phyloP scores from a whole-genome alignment of 306 rosid genomes.

The Luffa acutangula region DNA sequence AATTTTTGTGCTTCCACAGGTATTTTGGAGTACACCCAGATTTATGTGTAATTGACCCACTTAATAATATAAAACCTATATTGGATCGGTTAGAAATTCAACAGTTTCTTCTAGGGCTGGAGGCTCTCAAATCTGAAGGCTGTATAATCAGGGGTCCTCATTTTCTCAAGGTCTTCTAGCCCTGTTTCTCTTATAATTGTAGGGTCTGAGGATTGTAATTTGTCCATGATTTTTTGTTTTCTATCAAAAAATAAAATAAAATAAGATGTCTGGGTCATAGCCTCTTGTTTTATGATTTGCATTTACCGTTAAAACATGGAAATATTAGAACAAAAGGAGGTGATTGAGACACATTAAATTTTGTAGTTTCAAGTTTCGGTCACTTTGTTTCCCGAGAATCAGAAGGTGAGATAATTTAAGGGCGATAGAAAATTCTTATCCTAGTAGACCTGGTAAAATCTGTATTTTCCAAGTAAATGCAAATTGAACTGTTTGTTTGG shows the following conservation, averaged over 20 bases:
- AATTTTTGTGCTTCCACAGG: conserved; percentile 14
- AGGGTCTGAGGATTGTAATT: not conserved
- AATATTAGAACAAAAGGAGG: not conserved
- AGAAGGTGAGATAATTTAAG: not conserved
- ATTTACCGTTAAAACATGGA: not conserved
- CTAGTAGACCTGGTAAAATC: not conserved
- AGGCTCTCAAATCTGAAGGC: conserved; percentile 37
- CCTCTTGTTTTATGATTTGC: not conserved
- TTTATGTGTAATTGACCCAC: conserved; percentile 66
- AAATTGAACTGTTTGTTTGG: not conserved
- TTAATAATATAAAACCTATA: conserved; percentile 46
- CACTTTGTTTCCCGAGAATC: not conserved
- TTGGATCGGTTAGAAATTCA: conserved; percentile 73
- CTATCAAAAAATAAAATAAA: not conserved
- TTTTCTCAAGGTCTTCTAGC: conserved; percentile 43
- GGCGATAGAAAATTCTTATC: not conserved
- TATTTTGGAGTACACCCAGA: conserved; percentile 52
- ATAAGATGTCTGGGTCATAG: not conserved
- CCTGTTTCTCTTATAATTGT: not conserved
- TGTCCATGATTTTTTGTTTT: not conserved
- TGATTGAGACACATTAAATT: not conserved
- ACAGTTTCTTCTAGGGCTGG: conserved; percentile 55
- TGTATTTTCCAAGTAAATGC: not conserved
- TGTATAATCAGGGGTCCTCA: conserved; percentile 56
- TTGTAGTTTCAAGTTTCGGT: not conserved